Evolutionary conservation across 768 basidiomycete species (phyloP).

Genomic region (Boletus tomentosulus): DNA sequence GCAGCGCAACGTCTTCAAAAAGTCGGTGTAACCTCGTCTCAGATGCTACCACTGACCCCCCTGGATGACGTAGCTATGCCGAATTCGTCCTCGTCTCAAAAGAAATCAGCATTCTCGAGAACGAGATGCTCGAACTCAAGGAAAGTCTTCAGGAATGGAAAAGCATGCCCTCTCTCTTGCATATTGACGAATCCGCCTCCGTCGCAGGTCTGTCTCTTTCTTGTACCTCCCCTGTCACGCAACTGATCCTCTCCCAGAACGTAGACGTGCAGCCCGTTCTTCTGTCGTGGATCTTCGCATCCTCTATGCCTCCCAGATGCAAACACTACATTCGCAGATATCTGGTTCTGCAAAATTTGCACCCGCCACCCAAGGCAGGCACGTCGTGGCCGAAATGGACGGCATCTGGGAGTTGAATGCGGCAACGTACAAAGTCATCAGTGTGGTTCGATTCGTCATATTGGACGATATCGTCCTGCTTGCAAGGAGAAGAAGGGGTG

Average conservation of each 20-base stretch:
- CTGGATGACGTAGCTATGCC: constrained; percentile 63
- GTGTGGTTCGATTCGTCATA: constrained; percentile 84
- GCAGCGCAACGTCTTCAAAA: constrained; percentile 92
- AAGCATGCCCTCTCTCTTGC: constrained; percentile 87
- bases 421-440: constrained; percentile 91
- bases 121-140: constrained; percentile 96
- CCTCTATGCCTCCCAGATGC: constrained; percentile 93
- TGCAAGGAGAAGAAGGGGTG: constrained; percentile 66
- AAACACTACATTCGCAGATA: constrained; percentile 81
- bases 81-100: constrained; percentile 97
- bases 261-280: constrained; percentile 68
- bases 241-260: constrained; percentile 33
- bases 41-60: constrained; percentile 6
- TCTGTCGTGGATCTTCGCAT: constrained; percentile 94
- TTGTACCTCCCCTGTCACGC: constrained; percentile 23
- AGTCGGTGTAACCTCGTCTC: constrained; percentile 42
- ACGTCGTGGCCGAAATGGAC: constrained; percentile 84
- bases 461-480: constrained; percentile 90
- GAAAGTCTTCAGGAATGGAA: constrained; percentile 94
- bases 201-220: constrained; percentile 40
- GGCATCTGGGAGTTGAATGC: constrained; percentile 82
- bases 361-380: constrained; percentile 85
- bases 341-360: constrained; percentile 96
- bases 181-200: constrained; percentile 79
- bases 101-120: constrained; percentile 93